Evolutionary conservation across 768 basidiomycete genomes (phyloP), one percentile per base, ranked within the genome.

Genomic region (Chalciporus chontae): DNA sequence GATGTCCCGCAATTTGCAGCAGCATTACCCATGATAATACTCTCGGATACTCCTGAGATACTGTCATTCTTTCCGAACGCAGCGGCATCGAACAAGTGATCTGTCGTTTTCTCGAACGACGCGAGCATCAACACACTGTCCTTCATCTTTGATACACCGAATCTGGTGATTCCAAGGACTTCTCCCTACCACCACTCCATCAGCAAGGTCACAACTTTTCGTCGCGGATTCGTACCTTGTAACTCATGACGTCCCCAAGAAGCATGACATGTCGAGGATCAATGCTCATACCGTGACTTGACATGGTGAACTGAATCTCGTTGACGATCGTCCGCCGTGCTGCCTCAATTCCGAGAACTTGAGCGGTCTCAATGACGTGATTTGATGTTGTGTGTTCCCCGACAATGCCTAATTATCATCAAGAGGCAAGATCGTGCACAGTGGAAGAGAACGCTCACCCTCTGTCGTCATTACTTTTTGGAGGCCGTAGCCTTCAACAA

Each of bases 71-170:
- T 98, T 10, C 94, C 92, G 67, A 87, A 94, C 3, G 96, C 90
- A 9, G 96, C 87, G 3, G 96, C 96, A 63, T 99, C 94, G 71
- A 99, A 99, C 52, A 99, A 72, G 69, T 99, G 96, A 73, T 99
- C 96, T 13, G 96, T 99, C 14, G 96, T 98, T 75, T 98, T 98
- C 71, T 99, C 96, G 69, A 99, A 99, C 21, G 93, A 96, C 9
- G 96, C 96, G 60, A 98, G 75, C 96, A 98, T 99, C 61, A 99
- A 81, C 1, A 97, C 94, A 61, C 91, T 93, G 69, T 99, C 96
- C 69, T 98, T 98, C 93, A 98, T 98, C 74, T 97, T 97, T 8
- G 94, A 91, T 21, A 99, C 95, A 64, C 96, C 96, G 69, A 98
- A 98, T 26, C 96, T 89, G 7, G 96, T 99, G 68, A 99, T 98